Base-by-base conservation (phyloP, 805 yeast species). In the Saturnispora galanensis region DNA sequence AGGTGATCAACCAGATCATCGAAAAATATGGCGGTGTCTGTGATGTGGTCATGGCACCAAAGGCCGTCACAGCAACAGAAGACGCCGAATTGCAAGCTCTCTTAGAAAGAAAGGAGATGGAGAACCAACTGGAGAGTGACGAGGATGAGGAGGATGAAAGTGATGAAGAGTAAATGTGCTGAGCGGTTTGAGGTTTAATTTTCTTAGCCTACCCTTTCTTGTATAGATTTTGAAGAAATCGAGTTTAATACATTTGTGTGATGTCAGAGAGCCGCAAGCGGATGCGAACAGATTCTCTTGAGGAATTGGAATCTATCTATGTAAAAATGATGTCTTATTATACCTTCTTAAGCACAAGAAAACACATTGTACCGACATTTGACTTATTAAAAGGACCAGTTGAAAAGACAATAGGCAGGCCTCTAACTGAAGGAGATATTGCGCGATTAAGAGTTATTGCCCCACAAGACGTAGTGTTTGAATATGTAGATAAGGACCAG, bases 1-100 rank as follows among this genome's bases (percentile, higher is more conserved):
- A 75, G 52, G 79, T 74, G 55, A 84, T 93, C 51, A 73, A 76
- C 48, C 77, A 75, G 56, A 71, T 79, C 41, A 88, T 93, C 57
- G 74, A 74, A 49, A 70, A 73, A 16, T 73, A 77, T 45, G 95
- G 87, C 44, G 98, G 98, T 60, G 76, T 78, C 47, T 83, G 95
- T 64, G 86, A 84, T 54, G 83, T 90, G 52, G 88, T 94, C 44
- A 90, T 90, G 97, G 90, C 95, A 57, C 97, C 98, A 61, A 90
- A 89, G 78, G 97, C 97, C 36, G 97, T 93, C 54, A 88, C 97
- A 46, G 97, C 96, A 49, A 85, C 93, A 49, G 98, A 93, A 65
- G 98, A 93, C 65, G 97, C 96, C 49, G 97, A 89, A 69, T 77
- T 93, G 60, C 95, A 88, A 67, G 96, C 95, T 49, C 76, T 93